phyloP scores from a whole-genome alignment of 306 rosid species.

The Vigna radiata region DNA sequence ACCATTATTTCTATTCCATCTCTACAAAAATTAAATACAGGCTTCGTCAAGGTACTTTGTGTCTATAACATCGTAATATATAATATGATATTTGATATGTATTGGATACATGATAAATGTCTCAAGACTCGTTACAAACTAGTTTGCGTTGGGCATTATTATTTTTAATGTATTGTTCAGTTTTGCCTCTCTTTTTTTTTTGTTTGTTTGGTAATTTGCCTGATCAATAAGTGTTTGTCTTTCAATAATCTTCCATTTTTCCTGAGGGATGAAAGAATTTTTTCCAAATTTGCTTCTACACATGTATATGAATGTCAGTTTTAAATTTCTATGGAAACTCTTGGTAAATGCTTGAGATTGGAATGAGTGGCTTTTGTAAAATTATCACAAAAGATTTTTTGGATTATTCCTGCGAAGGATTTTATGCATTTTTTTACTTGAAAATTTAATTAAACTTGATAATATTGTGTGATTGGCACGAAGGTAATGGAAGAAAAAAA shows the following conservation, averaged over 20 bases:
- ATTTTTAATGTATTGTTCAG: neutral
- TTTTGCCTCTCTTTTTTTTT: neutral
- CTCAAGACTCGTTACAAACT: slow-evolving; percentile 1
- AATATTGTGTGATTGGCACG: slow-evolving; percentile 19
- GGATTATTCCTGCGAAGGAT: neutral
- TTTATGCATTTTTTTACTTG: neutral
- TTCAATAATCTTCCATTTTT: slow-evolving; percentile 4
- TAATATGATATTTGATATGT: slow-evolving; percentile 15
- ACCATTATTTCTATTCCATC: neutral
- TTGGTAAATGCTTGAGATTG: slow-evolving; percentile 18
- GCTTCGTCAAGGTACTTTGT: neutral
- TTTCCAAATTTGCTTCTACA: slow-evolving; percentile 7
- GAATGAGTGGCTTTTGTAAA: neutral
- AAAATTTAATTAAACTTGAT: neutral
- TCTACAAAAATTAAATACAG: too few relatives aligned
- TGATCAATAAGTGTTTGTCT: neutral
- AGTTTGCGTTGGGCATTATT: neutral
- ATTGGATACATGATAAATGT: slow-evolving; percentile 5
- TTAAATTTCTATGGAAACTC: slow-evolving; percentile 7
- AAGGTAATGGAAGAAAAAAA: neutral
- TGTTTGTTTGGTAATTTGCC: neutral
- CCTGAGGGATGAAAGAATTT: neutral
- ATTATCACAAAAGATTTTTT: neutral
- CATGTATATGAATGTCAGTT: neutral
- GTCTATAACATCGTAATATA: slow-evolving; percentile 11